A percentile compares a stretch with the other conserved stretches of the same genome.
Evolutionary conservation across 805 yeast species (phyloP).

Genomic region (Suhomyces vadensis): DNA sequence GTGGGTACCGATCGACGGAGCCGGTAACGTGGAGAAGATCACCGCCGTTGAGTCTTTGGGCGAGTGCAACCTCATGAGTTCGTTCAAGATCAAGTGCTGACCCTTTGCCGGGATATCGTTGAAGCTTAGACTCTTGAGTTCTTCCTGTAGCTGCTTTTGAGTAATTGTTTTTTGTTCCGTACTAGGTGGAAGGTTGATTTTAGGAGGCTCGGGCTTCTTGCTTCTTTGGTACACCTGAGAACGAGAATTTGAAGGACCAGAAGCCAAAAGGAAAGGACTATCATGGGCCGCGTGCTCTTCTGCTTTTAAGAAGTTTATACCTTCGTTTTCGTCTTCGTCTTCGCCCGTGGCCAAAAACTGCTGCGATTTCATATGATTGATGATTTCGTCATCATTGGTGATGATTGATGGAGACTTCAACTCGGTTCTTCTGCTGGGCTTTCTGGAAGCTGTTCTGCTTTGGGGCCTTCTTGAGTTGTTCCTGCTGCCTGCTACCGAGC

Average conservation of each 20-base stretch:
- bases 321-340: slow-evolving; percentile 10
- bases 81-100: slow-evolving; percentile 86
- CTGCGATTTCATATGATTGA: slow-evolving; percentile 36
- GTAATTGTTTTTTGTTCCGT: slow-evolving; percentile 22
- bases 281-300: background rate
- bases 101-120: slow-evolving; percentile 90
- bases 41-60: slow-evolving; percentile 56
- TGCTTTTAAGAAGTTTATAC: background rate
- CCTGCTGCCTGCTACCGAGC: background rate
- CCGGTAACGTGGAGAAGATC: slow-evolving; percentile 86
- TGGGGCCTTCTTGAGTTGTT: background rate
- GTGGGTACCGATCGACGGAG: slow-evolving; percentile 84
- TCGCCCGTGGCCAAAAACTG: slow-evolving; percentile 29
- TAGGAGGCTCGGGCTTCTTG: slow-evolving; percentile 4
- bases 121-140: slow-evolving; percentile 51
- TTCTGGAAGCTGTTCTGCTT: background rate
- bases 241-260: slow-evolving; percentile 11
- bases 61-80: slow-evolving; percentile 71
- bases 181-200: background rate
- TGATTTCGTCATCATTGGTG: slow-evolving; percentile 37
- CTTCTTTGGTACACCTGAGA: slow-evolving; percentile 12
- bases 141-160: slow-evolving; percentile 38
- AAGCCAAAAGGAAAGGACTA: slow-evolving; percentile 3
- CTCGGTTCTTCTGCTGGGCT: slow-evolving; percentile 2
- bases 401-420: slow-evolving; percentile 36